Evolutionary conservation across 306 rosid genomes (phyloP).

Genomic region (Dalbergia oliveri): DNA sequence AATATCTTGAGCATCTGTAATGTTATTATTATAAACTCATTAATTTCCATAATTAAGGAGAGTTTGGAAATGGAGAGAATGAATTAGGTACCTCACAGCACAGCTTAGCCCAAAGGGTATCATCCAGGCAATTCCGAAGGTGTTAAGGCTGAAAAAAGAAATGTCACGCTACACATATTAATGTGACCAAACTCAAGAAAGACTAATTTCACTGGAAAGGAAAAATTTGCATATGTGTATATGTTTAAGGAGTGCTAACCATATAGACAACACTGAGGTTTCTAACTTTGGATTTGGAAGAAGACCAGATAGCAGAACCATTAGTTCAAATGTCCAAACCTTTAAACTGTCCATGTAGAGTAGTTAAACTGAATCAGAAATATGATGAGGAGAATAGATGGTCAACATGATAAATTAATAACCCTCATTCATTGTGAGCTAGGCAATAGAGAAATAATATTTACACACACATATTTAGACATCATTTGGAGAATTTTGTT

Average conservation of each 20-base stretch:
- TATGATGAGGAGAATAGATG: background rate
- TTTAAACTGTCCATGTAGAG: conserved; percentile 56
- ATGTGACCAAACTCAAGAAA: background rate
- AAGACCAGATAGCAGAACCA: conserved; percentile 65
- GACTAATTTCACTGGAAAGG: background rate
- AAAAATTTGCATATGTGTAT: background rate
- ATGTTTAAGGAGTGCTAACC: conserved; percentile 49
- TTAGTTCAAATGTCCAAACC: conserved; percentile 62
- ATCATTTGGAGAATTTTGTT: no score
- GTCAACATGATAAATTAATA: background rate
- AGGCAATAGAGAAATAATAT: background rate
- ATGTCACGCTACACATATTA: background rate
- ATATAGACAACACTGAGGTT: conserved; percentile 67
- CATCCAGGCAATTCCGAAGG: conserved; percentile 39
- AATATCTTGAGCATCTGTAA: background rate
- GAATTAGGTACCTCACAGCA: conserved; percentile 19
- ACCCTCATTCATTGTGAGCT: background rate
- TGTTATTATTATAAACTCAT: background rate
- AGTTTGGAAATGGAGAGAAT: background rate
- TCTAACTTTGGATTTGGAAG: conserved; percentile 66
- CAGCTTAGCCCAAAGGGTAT: conserved; percentile 38
- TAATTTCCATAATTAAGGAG: background rate
- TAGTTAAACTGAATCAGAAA: conserved; percentile 45
- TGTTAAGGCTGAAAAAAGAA: conserved; percentile 28
- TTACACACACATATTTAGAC: no score